phyloP scores from a whole-genome alignment of 495 filamentous ascomycete species.

The Penicillium riverlandense region DNA sequence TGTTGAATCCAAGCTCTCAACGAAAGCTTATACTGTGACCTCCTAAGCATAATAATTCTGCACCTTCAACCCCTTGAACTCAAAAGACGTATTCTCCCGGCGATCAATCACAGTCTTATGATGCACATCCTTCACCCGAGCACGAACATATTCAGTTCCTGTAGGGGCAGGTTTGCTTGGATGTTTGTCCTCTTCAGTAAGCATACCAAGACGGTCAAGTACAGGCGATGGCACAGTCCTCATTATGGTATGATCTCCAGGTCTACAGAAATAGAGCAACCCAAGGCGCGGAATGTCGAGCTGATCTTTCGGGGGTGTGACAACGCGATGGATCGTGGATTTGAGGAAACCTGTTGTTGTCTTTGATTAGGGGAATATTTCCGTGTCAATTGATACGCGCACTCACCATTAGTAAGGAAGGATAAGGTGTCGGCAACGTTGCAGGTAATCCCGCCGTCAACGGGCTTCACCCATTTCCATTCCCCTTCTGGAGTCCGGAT shows the following conservation, averaged over 20 bases:
- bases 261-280: constrained; percentile 39
- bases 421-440: constrained; percentile 41
- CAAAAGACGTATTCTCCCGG: constrained; percentile 30
- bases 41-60: constrained; percentile 22
- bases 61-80: constrained; percentile 36
- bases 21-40: no score
- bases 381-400: background rate
- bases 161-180: constrained; percentile 17
- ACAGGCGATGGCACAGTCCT: constrained; percentile 37
- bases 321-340: constrained; percentile 42
- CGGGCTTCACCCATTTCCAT: constrained; percentile 43
- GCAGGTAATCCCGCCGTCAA: constrained; percentile 37
- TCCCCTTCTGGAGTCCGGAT: constrained; percentile 34
- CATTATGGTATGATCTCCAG: constrained; percentile 32
- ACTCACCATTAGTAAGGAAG: constrained; percentile 29
- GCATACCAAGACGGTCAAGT: constrained; percentile 38
- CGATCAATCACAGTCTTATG: constrained; percentile 27
- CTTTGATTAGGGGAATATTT: background rate
- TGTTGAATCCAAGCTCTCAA: no score
- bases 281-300: constrained; percentile 36
- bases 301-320: constrained; percentile 39
- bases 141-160: constrained; percentile 41
- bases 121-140: constrained; percentile 38
- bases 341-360: constrained; percentile 29
- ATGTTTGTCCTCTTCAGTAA: constrained; percentile 24